Evolutionary conservation across 352 stramenopile genomes (phyloP).

Genomic region (Lagenidium sp.): DNA sequence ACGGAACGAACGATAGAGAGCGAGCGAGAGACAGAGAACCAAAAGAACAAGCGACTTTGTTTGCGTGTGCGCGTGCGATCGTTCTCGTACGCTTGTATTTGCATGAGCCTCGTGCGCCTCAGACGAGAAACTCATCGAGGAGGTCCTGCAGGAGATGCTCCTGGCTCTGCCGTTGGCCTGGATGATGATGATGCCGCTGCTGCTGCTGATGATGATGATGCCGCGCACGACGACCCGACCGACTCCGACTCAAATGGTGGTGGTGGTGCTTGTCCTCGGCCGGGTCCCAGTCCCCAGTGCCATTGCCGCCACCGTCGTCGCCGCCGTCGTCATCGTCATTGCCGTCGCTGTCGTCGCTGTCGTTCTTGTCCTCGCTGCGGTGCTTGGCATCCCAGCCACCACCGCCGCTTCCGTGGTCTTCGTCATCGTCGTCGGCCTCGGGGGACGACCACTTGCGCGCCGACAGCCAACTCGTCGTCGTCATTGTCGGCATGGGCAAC

Average conservation of each 20-base stretch:
- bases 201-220: slow-evolving; percentile 1
- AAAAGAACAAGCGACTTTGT: neutral
- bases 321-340: neutral
- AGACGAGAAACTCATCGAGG: slow-evolving; percentile 58
- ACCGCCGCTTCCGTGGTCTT: too few relatives aligned
- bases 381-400: neutral
- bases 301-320: neutral
- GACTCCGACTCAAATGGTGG: too few relatives aligned
- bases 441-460: slow-evolving; percentile 26
- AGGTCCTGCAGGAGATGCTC: slow-evolving; percentile 56
- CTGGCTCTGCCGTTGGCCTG: too few relatives aligned
- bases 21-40: neutral
- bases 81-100: too few relatives aligned
- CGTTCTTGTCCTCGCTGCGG: neutral
- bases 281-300: slow-evolving; percentile 15
- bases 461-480: slow-evolving; percentile 12
- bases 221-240: neutral
- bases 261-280: too few relatives aligned
- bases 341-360: slow-evolving; percentile 9
- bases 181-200: slow-evolving; percentile 7
- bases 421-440: slow-evolving; percentile 20
- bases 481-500: slow-evolving; percentile 1
- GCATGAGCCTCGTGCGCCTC: neutral
- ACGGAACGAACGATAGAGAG: neutral
- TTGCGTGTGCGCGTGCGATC: too few relatives aligned